Conservation (phyloP, 805 yeast genomes). For the Myxozyma sirexii region DNA sequence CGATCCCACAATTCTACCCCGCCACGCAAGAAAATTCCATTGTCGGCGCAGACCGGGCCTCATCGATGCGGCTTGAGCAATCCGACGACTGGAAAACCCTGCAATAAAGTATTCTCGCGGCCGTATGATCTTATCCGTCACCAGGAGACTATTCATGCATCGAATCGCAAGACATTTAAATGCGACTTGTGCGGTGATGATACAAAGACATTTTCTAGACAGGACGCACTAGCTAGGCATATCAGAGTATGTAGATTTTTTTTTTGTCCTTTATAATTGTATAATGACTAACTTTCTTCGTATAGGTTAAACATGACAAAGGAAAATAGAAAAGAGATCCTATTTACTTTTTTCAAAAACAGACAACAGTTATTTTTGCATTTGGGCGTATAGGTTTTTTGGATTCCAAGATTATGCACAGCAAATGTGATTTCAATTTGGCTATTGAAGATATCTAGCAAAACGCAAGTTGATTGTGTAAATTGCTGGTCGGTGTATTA, state of each 20-base stretch:
- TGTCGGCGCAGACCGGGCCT: conserved; percentile 33
- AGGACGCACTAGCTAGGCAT: conserved; percentile 93
- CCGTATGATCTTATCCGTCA: conserved; percentile 94
- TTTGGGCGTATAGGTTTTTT: conserved; percentile 12
- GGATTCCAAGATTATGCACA: not conserved
- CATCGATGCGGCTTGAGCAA: conserved; percentile 62
- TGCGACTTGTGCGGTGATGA: conserved; percentile 84
- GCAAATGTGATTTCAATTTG: too few species aligned
- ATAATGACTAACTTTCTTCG: not conserved
- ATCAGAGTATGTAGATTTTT: conserved; percentile 62
- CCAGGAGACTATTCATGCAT: conserved; percentile 94
- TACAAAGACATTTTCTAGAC: conserved; percentile 84
- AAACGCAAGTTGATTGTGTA: not conserved
- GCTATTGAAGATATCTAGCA: not conserved
- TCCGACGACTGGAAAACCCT: conserved; percentile 63
- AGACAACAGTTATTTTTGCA: not conserved
- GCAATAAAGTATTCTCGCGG: conserved; percentile 82
- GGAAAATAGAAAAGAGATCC: conserved; percentile 16
- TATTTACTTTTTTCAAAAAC: not conserved
- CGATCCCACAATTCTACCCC: conserved; percentile 23
- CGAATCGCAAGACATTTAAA: conserved; percentile 78
- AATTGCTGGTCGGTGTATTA: not conserved
- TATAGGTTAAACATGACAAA: conserved; percentile 31
- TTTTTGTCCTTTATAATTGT: not conserved
- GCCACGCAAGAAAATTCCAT: conserved; percentile 31